Conservation (phyloP, 495 filamentous ascomycete genomes). For the Aspergillus nanangensis region DNA sequence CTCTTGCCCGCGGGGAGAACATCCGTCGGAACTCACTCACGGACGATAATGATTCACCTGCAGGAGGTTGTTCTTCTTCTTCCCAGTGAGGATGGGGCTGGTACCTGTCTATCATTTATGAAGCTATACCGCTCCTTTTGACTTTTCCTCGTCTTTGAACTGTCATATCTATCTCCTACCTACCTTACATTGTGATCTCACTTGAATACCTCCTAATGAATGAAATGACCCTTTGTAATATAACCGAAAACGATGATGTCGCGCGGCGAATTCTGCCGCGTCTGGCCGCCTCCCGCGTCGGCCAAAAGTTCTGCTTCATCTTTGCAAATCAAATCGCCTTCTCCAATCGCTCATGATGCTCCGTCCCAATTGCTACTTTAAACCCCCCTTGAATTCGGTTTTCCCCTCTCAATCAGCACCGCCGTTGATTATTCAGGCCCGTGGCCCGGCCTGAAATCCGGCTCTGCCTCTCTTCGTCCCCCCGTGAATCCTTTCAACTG, state of each 20-base stretch:
- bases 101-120: no score
- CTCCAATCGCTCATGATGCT: conserved; percentile 1
- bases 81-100: no score
- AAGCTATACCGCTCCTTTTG: no score
- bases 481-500: conserved; percentile 2
- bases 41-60: no score
- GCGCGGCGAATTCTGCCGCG: conserved; percentile 32
- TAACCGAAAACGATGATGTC: conserved; percentile 23
- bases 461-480: background rate
- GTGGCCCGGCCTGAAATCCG: conserved; percentile 1
- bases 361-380: background rate
- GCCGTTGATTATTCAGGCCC: background rate
- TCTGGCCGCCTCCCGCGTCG: conserved; percentile 24
- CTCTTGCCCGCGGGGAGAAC: no score
- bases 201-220: no score
- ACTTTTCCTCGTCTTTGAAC: no score
- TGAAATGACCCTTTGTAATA: conserved; percentile 18
- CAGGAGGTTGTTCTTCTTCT: no score
- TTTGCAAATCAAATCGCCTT: conserved; percentile 3
- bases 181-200: no score
- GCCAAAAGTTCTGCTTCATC: conserved; percentile 17
- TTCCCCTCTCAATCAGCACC: background rate
- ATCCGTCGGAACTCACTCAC: no score
- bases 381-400: no score
- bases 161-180: no score